Conservation (phyloP, 1,284 basidiomycete genomes). For the Fomitopsis schrenkii region DNA sequence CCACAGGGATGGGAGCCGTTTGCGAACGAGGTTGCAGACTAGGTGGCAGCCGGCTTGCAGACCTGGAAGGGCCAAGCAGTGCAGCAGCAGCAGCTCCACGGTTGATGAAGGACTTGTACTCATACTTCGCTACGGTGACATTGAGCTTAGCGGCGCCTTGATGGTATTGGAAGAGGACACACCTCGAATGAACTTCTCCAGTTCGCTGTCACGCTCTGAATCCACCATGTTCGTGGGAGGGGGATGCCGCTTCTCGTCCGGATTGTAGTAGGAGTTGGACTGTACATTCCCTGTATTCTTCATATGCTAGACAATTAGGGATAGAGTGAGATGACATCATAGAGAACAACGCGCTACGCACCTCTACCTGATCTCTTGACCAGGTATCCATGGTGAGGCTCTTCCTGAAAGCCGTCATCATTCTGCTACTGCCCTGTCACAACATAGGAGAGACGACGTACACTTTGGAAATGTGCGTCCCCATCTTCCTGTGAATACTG, state of each 20-base stretch:
- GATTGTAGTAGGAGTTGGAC: conserved; percentile 72
- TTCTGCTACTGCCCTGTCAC: not conserved
- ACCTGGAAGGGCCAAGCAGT: conserved; percentile 42
- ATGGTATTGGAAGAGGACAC: conserved; percentile 23
- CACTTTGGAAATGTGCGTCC: conserved; percentile 84
- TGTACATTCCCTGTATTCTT: conserved; percentile 72
- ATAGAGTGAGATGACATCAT: conserved; percentile 3
- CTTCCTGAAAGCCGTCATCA: conserved; percentile 49
- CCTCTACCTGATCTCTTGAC: conserved; percentile 84
- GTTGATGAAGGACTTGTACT: conserved; percentile 62
- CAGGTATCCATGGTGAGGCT: conserved; percentile 81
- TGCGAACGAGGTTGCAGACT: conserved; percentile 12
- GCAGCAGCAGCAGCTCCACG: conserved; percentile 20
- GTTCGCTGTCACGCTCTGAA: conserved; percentile 75
- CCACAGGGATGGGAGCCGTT: conserved; percentile 13
- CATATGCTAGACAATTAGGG: conserved; percentile 47
- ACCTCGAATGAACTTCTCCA: conserved; percentile 83
- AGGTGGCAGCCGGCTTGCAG: conserved; percentile 19
- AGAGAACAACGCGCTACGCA: conserved; percentile 28
- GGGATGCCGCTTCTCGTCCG: conserved; percentile 71
- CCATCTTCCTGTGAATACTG: conserved; percentile 85
- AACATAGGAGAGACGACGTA: conserved; percentile 34
- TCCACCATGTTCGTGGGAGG: conserved; percentile 79
- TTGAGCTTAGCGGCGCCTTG: conserved; percentile 1
- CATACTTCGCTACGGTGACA: conserved; percentile 58